Evolutionary conservation across 2,329 filamentous ascomycete genomes (phyloP).

Genomic region (Furcasterigmium sp.): DNA sequence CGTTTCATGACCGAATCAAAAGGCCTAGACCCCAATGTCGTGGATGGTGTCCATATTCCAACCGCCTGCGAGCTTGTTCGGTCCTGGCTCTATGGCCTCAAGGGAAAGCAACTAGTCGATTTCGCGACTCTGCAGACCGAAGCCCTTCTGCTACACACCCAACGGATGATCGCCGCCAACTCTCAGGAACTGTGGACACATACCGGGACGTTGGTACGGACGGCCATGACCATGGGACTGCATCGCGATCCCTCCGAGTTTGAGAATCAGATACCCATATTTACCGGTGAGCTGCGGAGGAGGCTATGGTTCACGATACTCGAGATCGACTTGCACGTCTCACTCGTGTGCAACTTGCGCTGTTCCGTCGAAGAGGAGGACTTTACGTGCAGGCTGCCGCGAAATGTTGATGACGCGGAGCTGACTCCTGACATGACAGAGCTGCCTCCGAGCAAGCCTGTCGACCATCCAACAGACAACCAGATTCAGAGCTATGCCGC

Average conservation of each 20-base stretch:
- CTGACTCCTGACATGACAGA: conserved; percentile 41
- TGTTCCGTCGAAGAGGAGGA: conserved; percentile 46
- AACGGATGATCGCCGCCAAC: conserved; percentile 41
- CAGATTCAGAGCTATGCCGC: conserved; percentile 51
- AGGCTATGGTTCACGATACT: conserved; percentile 52
- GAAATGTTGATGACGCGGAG: conserved; percentile 48
- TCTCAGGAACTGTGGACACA: conserved; percentile 49
- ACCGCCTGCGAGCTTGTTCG: conserved; percentile 51
- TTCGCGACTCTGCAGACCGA: conserved; percentile 49
- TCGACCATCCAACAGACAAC: conserved; percentile 47
- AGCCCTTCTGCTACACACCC: conserved; percentile 46
- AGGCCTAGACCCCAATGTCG: conserved; percentile 25
- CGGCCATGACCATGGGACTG: conserved; percentile 55
- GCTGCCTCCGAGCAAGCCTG: conserved; percentile 41
- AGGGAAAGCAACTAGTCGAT: conserved; percentile 47
- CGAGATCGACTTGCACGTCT: conserved; percentile 51
- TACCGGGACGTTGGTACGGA: conserved; percentile 48
- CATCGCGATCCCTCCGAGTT: conserved; percentile 53
- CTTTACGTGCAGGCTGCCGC: conserved; percentile 46
- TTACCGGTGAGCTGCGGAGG: conserved; percentile 48
- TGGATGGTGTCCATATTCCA: conserved; percentile 50
- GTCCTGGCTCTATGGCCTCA: conserved; percentile 45
- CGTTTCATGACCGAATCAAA: conserved; percentile 46
- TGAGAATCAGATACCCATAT: conserved; percentile 40
- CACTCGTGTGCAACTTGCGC: conserved; percentile 46